These are phyloP conservation scores for Blastobotrys ciferrii DNA, from an alignment of 1,139 yeast species.

Conservation along the genomic window DNA sequence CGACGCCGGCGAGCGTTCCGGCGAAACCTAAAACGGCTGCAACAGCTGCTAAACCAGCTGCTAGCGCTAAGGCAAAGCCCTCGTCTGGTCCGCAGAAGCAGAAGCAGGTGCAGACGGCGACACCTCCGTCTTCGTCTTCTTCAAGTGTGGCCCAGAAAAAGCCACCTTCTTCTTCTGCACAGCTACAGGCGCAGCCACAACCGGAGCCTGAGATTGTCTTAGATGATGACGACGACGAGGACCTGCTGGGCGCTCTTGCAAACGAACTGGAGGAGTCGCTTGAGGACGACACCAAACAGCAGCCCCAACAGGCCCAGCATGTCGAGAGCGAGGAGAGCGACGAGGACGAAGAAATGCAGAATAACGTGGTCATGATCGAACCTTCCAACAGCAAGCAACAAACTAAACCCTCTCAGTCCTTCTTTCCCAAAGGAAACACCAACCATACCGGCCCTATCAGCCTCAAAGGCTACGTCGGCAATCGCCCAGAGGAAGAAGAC, in stretches of 20 bases:
- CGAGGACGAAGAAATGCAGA: slow-evolving; percentile 20
- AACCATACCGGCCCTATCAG: slow-evolving; percentile 24
- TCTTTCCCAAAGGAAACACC: slow-evolving; percentile 13
- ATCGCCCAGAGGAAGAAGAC: slow-evolving; percentile 28
- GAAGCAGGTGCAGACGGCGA: slow-evolving; percentile 3
- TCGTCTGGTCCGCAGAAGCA: too few species aligned
- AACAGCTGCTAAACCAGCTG: not conserved
- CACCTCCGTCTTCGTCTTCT: not conserved
- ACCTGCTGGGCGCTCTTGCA: slow-evolving; percentile 32
- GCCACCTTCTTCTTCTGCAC: not conserved
- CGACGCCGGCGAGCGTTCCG: not conserved
- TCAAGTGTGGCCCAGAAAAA: not conserved
- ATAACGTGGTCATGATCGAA: slow-evolving; percentile 16
- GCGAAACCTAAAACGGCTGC: slow-evolving; percentile 3
- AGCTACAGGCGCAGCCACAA: not conserved
- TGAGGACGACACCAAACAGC: slow-evolving; percentile 23
- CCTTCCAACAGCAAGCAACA: slow-evolving; percentile 4
- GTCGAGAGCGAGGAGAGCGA: slow-evolving; percentile 23
- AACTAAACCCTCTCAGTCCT: not conserved
- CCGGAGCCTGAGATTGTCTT: slow-evolving; percentile 5
- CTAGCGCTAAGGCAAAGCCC: not conserved
- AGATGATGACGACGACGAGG: slow-evolving; percentile 35
- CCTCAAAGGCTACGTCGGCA: slow-evolving; percentile 25
- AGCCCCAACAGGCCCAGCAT: slow-evolving; percentile 1
- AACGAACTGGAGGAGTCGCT: slow-evolving; percentile 30